Conservation (phyloP, 805 yeast species). For the Limtongia smithiae region DNA sequence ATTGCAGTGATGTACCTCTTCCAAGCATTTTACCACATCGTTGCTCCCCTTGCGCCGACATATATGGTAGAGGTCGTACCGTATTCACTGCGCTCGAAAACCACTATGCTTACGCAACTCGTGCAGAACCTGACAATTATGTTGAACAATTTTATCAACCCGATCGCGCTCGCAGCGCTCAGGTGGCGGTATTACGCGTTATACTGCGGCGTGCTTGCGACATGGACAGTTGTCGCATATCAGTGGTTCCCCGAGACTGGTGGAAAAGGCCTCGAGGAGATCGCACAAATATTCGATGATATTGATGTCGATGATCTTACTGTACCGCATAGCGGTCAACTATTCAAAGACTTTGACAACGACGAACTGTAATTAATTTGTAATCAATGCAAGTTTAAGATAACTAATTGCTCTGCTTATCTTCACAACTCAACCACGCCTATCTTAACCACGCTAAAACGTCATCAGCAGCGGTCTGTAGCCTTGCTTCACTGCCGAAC, state of each 20-base stretch:
- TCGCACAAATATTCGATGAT: no score
- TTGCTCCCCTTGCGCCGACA: constrained; percentile 45
- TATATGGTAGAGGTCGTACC: constrained; percentile 40
- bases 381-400: no score
- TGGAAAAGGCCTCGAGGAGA: constrained; percentile 45
- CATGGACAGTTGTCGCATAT: constrained; percentile 36
- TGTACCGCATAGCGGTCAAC: no score
- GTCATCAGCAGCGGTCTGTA: constrained; percentile 15
- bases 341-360: no score
- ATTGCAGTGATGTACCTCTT: constrained; percentile 45
- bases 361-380: no score
- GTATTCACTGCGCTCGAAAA: constrained; percentile 40
- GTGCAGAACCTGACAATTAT: constrained; percentile 22
- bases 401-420: no score
- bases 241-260: constrained; percentile 44
- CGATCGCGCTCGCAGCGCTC: constrained; percentile 44
- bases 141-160: constrained; percentile 38
- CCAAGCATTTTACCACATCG: constrained; percentile 41
- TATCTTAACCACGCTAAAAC: constrained; percentile 7
- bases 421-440: no score
- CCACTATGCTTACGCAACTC: constrained; percentile 32
- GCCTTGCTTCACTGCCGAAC: constrained; percentile 9
- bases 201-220: constrained; percentile 40
- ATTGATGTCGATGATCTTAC: no score
- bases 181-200: constrained; percentile 47